Evolutionary conservation across 805 yeast genomes (phyloP), one percentile per base, ranked within the genome.

Genomic region (Citeromyces nyonsensis): DNA sequence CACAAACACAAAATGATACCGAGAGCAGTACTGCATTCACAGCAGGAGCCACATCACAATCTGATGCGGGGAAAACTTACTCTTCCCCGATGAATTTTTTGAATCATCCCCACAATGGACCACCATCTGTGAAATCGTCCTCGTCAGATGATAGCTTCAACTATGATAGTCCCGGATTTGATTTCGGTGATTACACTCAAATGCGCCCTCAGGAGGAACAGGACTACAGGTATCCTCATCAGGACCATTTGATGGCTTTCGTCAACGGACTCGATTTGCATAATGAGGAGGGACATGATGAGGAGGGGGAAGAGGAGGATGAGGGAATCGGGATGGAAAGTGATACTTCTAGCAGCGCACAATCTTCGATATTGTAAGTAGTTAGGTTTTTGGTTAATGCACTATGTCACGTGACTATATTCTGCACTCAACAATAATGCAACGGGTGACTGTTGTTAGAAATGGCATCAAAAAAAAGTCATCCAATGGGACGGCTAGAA

Each of bases 61-160:
- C 12, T 26, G 28, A 13, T 8, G 28, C 28, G 28, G 14, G 12
- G 8, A 13, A 26, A 26, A 8, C 6, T 13, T 13, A 7, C 22
- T 5, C 7, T 5, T 18, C 22, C 7, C 22, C 22, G 22, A 42
- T 47, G 34, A 40, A 57, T 13, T 45, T 54, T 26, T 32, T 59
- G 12, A 51, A 51, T 24, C 38, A 50, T 3, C 52, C 54, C 24
- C 48, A 42, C 37, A 48, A 52, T 31, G 51, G 55, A 4, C 61
- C 63, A 2, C 63, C 66, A 5, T 55, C 63, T 3, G 39, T 58
- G 13, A 45, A 52, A 8, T 48, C 59, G 13, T 50, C 44, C 30
- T 51, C 56, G 10, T 49, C 48, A 32, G 54, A 46, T 11, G 57
- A 35, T 11, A 33, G 18, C 12, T 20, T 25, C 11, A 30, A 29